These are phyloP conservation scores for Hypoxylon trugodes DNA, from an alignment of 495 filamentous ascomycete genomes.

Conservation along the genomic window DNA sequence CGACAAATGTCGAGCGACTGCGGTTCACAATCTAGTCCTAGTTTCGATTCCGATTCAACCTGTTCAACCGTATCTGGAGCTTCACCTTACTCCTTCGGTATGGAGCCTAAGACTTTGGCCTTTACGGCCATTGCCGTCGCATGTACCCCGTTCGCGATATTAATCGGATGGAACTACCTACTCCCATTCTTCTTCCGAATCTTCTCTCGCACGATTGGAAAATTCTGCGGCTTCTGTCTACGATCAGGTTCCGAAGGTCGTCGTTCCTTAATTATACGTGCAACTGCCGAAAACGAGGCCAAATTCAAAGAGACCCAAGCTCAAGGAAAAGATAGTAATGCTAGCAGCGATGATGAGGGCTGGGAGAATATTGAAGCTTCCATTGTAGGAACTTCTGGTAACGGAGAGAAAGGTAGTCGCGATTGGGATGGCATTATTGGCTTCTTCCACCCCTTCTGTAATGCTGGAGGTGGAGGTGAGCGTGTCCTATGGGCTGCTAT, in stretches of 20 bases:
- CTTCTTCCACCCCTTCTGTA: constrained; percentile 98
- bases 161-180: constrained; percentile 40
- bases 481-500: constrained; percentile 97
- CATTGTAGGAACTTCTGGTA: constrained; percentile 58
- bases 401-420: constrained; percentile 60
- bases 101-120: constrained; percentile 38
- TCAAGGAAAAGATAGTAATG: constrained; percentile 38
- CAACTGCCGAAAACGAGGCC: constrained; percentile 67
- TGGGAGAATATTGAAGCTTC: constrained; percentile 79
- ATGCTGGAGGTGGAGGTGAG: constrained; percentile 95
- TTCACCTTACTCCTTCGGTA: constrained; percentile 30
- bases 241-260: constrained; percentile 70
- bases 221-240: constrained; percentile 69
- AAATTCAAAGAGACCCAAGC: constrained; percentile 54
- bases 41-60: constrained; percentile 16
- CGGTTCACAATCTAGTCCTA: no score
- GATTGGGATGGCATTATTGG: constrained; percentile 87
- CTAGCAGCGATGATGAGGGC: constrained; percentile 65
- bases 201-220: constrained; percentile 51
- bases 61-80: constrained; percentile 13
- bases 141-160: constrained; percentile 35
- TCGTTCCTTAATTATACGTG: constrained; percentile 67
- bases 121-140: constrained; percentile 41
- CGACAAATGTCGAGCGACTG: constrained; percentile 32
- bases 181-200: constrained; percentile 48